Evolutionary conservation across 2,329 filamentous ascomycete genomes (phyloP), one percentile per base, ranked within the genome.

Genomic region (Botrytis galanthina): DNA sequence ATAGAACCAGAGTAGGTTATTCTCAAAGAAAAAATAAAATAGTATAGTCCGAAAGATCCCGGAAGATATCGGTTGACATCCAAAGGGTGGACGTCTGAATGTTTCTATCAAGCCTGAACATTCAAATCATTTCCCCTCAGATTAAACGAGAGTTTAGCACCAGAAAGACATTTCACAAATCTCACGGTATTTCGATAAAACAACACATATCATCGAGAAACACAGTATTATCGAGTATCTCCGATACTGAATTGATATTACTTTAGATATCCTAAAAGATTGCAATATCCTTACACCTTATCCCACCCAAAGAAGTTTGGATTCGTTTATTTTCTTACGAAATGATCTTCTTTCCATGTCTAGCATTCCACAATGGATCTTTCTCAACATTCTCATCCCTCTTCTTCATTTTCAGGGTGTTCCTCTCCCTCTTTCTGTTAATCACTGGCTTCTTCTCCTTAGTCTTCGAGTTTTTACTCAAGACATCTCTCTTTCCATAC

Each of bases 401-500:
- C 70, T n/a, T 69, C 70, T 67, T 37, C 37, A 72, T 35, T 5
- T 3, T 12, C 18, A 72, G 9, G 9, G 71, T 72, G 39, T 72
- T 72, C 3, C 39, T 48, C 16, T 57, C 64, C 14, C 6, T 72
- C 71, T 54, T 59, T 22, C 26, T 60, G 39, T 68, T 60, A 12
- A 60, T 39, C 18, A 39, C 51, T 22, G 69, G 42, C 22, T 68
- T 72, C 62, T 60, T 72, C 32, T 29, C 35, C 48, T 60, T 57
- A 10, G 37, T 57, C 26, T 32, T 69, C 48, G 66, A 69, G n/a
- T 57, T 35, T 18, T 26, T 39, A 46, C 29, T 62, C 54, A 35
- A 29, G 9, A 69, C 48, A 22, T n/a, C 32, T 29, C 54, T 42
- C 32, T 68, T 61, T 66, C 74, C 74, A 74, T 78, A 76, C 20